These are phyloP conservation scores for Chlorella sp. DNA, from an alignment of 139 green algal species.

Conservation along the genomic window DNA sequence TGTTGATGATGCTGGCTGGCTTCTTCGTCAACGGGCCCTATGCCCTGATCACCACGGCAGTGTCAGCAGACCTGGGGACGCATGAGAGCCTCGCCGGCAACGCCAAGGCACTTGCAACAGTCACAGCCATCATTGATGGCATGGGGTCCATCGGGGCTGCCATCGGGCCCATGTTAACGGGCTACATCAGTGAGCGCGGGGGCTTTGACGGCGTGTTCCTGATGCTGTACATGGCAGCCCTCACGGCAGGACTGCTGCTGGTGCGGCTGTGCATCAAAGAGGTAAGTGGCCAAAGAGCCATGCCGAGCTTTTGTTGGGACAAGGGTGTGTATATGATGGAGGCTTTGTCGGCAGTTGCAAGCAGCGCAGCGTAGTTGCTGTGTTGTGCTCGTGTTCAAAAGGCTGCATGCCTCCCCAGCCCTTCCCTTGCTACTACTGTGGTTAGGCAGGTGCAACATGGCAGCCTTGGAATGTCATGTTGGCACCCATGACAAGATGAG, in stretches of 20 bases:
- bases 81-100: conserved; percentile 70
- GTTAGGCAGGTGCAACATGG: no score
- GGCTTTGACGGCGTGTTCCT: conserved; percentile 85
- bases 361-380: no score
- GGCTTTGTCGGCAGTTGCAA: no score
- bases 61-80: conserved; percentile 88
- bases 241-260: conserved; percentile 54
- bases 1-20: conserved; percentile 79
- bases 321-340: no score
- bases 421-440: no score
- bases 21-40: conserved; percentile 96
- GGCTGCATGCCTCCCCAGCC: no score
- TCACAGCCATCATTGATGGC: conserved; percentile 97
- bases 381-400: no score
- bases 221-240: conserved; percentile 76
- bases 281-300: no score
- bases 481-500: no score
- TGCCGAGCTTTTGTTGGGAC: no score
- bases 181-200: conserved; percentile 65
- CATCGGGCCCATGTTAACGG: conserved; percentile 85
- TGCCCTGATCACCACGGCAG: conserved; percentile 93
- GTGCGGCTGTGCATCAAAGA: conserved; percentile 37
- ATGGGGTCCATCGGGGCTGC: conserved; percentile 89
- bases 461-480: no score
- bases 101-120: conserved; percentile 84